These are phyloP conservation scores for Miscanthus lutarioriparius DNA, from an alignment of 176 grass and related monocot species.

Conservation along the genomic window DNA sequence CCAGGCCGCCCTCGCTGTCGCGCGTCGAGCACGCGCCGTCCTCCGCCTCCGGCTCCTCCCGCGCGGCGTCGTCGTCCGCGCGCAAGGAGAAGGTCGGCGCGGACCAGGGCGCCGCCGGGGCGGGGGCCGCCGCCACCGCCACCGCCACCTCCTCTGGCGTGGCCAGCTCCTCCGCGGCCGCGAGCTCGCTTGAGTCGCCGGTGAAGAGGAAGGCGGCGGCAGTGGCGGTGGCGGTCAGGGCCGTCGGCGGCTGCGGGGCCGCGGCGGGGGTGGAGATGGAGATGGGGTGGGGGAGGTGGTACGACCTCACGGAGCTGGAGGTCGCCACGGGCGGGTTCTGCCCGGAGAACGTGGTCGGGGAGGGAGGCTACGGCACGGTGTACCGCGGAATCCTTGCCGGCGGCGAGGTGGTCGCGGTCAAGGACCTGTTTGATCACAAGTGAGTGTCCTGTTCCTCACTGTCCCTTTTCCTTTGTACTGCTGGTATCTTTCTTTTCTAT, in stretches of 20 bases:
- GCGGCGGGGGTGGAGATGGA: conserved; percentile 41
- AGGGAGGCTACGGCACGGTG: conserved; percentile 88
- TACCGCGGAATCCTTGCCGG: conserved; percentile 80
- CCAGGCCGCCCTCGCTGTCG: conserved; percentile 17
- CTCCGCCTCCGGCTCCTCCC: conserved; percentile 43
- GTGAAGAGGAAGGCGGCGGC: conserved; percentile 24
- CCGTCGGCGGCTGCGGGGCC: background rate
- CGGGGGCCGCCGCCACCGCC: too few relatives aligned
- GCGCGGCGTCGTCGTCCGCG: conserved; percentile 46
- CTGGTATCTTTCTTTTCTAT: background rate
- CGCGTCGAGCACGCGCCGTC: conserved; percentile 57
- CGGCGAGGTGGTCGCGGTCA: conserved; percentile 81
- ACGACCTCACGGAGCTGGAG: conserved; percentile 77
- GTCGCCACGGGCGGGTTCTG: conserved; percentile 65
- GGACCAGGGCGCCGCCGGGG: background rate
- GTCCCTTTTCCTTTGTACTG: background rate
- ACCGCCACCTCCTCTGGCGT: conserved; percentile 33
- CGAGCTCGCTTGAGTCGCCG: conserved; percentile 46
- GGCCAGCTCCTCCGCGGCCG: conserved; percentile 40
- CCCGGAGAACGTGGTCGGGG: conserved; percentile 65
- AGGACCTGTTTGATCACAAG: conserved; percentile 94
- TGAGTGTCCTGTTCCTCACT: conserved; percentile 38
- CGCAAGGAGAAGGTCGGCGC: conserved; percentile 38
- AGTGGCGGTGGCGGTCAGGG: background rate
- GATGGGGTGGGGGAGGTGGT: conserved; percentile 97